Evolutionary conservation across 148 eudicot species (phyloP).

Genomic region (Limonium bicolor): DNA sequence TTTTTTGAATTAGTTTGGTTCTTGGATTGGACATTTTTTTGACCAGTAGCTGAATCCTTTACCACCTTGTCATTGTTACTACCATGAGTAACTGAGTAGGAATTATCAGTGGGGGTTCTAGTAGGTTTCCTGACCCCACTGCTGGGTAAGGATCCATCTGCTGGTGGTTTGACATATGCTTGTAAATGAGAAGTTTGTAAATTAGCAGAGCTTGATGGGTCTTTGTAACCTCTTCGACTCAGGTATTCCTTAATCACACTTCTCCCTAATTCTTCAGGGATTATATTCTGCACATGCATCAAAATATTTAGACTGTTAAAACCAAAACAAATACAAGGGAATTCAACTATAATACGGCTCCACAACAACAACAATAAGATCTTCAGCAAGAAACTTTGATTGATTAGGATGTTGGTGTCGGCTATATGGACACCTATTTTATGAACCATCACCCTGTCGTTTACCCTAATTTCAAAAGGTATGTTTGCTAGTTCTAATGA

Average conservation of each 20-base stretch:
- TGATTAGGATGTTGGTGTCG: no score
- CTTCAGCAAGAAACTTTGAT: no score
- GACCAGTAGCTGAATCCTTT: conserved; percentile 14
- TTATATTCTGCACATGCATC: conserved; percentile 59
- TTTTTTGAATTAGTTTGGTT: conserved; percentile 46
- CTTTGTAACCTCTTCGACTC: conserved; percentile 59
- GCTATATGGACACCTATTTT: no score
- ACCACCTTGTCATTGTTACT: conserved; percentile 17
- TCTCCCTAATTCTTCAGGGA: conserved; percentile 77
- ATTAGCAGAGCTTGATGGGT: conserved; percentile 13
- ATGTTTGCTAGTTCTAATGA: no score
- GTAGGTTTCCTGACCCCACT: conserved; percentile 40
- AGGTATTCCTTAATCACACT: conserved; percentile 70
- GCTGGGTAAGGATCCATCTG: conserved; percentile 30
- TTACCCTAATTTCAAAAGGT: no score
- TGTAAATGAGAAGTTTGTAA: conserved; percentile 48
- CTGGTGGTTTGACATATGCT: conserved; percentile 81
- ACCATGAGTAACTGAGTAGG: conserved; percentile 26
- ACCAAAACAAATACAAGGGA: no score
- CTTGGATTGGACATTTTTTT: conserved; percentile 3
- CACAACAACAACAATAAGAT: no score
- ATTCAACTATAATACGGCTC: no score
- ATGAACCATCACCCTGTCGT: no score
- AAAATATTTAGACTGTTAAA: background rate
- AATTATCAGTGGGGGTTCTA: conserved; percentile 47